Percentiles rank a stretch among this genome's conserved stretches.
Conservation (phyloP, 306 rosid genomes). For the Heteromeles arbutifolia region DNA sequence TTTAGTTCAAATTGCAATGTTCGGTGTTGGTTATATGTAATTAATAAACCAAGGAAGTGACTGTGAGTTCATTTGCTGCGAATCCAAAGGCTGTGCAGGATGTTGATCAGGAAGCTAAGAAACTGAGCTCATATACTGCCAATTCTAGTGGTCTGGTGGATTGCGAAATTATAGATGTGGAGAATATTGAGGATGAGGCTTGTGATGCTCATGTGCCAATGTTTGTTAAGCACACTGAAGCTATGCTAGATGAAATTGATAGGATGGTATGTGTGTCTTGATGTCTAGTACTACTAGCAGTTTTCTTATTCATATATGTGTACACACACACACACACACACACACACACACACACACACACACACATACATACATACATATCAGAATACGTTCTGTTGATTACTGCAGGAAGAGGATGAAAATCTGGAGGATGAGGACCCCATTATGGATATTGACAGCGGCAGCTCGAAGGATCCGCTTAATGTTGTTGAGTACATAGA, state of each 20-base stretch:
- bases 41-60: slow-evolving; percentile 1
- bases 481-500: slow-evolving; percentile 48
- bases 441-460: slow-evolving; percentile 35
- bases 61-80: background rate
- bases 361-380: too few species aligned
- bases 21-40: background rate
- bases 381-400: background rate
- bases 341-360: too few species aligned
- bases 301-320: too few species aligned
- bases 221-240: slow-evolving; percentile 58
- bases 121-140: slow-evolving; percentile 11
- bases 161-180: slow-evolving; percentile 31
- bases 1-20: background rate
- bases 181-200: slow-evolving; percentile 17
- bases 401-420: slow-evolving; percentile 47
- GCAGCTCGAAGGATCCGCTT: slow-evolving; percentile 26
- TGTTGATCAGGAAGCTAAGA: slow-evolving; percentile 13
- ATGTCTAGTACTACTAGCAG: background rate
- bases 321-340: too few species aligned
- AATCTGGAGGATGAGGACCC: slow-evolving; percentile 36
- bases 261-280: slow-evolving; percentile 32
- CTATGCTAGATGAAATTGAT: slow-evolving; percentile 51
- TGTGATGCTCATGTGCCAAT: slow-evolving; percentile 33
- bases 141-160: slow-evolving; percentile 25
- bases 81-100: background rate